phyloP scores from a whole-genome alignment of 2,329 filamentous ascomycete genomes.

The Elsinoe fawcettii region DNA sequence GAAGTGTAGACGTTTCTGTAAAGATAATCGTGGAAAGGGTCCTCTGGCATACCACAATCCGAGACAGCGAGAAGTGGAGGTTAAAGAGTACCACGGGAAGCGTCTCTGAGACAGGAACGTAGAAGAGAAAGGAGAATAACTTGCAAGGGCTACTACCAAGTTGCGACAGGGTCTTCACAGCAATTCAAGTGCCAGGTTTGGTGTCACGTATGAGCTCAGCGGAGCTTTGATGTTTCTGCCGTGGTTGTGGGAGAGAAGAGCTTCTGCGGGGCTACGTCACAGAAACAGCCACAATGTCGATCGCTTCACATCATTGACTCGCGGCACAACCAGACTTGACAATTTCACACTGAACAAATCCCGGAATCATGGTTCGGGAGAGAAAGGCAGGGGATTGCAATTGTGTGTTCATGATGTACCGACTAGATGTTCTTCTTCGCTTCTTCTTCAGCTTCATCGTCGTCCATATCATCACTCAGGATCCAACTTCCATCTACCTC shows the following conservation, averaged over 20 bases:
- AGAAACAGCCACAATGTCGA: neutral
- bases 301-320: neutral
- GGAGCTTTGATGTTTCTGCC: neutral
- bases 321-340: neutral
- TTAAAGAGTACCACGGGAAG: neutral
- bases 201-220: neutral
- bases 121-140: neutral
- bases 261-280: conserved; percentile 7
- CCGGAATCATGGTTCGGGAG: neutral
- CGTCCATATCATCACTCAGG: conserved; percentile 17
- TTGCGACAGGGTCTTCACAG: conserved; percentile 2
- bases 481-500: conserved; percentile 23
- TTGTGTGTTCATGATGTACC: neutral
- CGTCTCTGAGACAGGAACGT: neutral
- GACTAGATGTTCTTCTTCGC: conserved; percentile 20
- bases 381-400: neutral
- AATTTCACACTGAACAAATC: neutral
- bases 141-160: neutral
- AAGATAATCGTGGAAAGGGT: conserved; percentile 8
- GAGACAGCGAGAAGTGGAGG: neutral
- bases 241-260: neutral
- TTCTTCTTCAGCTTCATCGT: conserved; percentile 21
- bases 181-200: conserved; percentile 6
- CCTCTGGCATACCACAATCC: conserved; percentile 2
- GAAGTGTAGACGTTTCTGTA: conserved; percentile 9